A percentile compares a stretch with the other conserved stretches of the same genome.
Conservation (phyloP, 2,329 filamentous ascomycete species). For the Xylariaceae sp. region DNA sequence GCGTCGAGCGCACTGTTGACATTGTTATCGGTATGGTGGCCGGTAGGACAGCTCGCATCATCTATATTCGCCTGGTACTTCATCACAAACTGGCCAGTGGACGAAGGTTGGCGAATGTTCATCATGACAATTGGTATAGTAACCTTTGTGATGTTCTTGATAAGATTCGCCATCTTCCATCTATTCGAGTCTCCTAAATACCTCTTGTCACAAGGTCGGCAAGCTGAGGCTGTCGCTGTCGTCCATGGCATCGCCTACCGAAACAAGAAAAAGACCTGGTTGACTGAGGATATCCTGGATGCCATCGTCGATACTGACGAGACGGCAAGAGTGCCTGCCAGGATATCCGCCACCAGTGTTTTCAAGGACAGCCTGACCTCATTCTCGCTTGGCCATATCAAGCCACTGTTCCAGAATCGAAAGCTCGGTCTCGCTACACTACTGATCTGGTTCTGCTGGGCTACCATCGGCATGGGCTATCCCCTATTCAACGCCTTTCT, state of each 20-base stretch:
- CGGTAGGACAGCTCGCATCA: constrained; percentile 71
- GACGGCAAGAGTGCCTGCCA: constrained; percentile 11
- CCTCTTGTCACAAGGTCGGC: constrained; percentile 69
- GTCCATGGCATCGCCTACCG: constrained; percentile 73
- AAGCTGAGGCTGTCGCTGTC: constrained; percentile 74
- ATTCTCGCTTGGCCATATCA: constrained; percentile 64
- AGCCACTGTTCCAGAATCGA: constrained; percentile 57
- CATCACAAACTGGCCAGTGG: constrained; percentile 62
- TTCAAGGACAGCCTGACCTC: constrained; percentile 56
- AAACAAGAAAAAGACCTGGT: constrained; percentile 67
- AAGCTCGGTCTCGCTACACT: constrained; percentile 47
- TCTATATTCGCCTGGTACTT: constrained; percentile 72
- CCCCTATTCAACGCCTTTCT: constrained; percentile 87
- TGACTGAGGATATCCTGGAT: constrained; percentile 66
- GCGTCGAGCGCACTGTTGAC: constrained; percentile 71
- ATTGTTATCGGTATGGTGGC: constrained; percentile 83
- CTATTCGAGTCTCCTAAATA: constrained; percentile 85
- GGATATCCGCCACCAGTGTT: constrained; percentile 34
- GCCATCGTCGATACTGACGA: constrained; percentile 45
- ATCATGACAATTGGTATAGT: constrained; percentile 65
- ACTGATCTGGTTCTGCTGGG: constrained; percentile 75
- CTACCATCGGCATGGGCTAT: constrained; percentile 79
- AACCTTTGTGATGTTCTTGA: constrained; percentile 73
- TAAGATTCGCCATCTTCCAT: constrained; percentile 75
- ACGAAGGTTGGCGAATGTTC: constrained; percentile 75